Conservation (phyloP, 352 stramenopile species). For the Phytophthora chlamydospora region DNA sequence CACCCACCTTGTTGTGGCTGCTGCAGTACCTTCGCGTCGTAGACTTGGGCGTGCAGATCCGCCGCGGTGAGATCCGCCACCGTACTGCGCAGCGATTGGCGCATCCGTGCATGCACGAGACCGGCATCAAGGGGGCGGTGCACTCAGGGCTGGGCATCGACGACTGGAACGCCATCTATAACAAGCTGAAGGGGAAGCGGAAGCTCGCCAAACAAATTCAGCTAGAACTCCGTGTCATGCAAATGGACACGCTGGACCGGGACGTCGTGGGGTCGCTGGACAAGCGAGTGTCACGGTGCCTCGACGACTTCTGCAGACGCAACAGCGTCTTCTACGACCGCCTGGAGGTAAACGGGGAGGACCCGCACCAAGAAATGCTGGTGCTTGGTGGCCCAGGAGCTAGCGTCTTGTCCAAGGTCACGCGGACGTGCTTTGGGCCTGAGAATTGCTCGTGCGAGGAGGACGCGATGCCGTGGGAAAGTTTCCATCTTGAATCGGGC, state of each 20-base stretch:
- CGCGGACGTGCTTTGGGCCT: conserved; percentile 51
- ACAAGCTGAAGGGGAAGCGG: conserved; percentile 42
- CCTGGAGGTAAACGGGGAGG: conserved; percentile 58
- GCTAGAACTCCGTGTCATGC: conserved; percentile 56
- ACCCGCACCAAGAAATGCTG: conserved; percentile 60
- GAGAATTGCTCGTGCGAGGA: conserved; percentile 50
- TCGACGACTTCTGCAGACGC: conserved; percentile 41
- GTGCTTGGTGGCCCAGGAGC: conserved; percentile 23
- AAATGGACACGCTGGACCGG: conserved; percentile 67
- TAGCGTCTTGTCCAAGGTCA: conserved; percentile 20
- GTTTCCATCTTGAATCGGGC: conserved; percentile 44
- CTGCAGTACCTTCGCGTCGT: conserved; percentile 68
- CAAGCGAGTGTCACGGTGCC: conserved; percentile 50
- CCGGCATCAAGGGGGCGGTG: conserved; percentile 61
- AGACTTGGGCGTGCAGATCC: conserved; percentile 71
- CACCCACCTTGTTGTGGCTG: not conserved
- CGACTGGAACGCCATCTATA: conserved; percentile 69
- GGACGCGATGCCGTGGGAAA: conserved; percentile 59
- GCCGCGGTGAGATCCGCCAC: conserved; percentile 77
- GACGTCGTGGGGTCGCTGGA: conserved; percentile 64
- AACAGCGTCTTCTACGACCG: conserved; percentile 54
- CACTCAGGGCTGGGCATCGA: conserved; percentile 82
- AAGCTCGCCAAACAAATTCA: conserved; percentile 43
- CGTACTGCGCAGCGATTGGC: conserved; percentile 34
- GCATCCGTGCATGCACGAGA: conserved; percentile 67